Evolutionary conservation across 495 filamentous ascomycete species (phyloP).

Genomic region (Trichoderma virens): DNA sequence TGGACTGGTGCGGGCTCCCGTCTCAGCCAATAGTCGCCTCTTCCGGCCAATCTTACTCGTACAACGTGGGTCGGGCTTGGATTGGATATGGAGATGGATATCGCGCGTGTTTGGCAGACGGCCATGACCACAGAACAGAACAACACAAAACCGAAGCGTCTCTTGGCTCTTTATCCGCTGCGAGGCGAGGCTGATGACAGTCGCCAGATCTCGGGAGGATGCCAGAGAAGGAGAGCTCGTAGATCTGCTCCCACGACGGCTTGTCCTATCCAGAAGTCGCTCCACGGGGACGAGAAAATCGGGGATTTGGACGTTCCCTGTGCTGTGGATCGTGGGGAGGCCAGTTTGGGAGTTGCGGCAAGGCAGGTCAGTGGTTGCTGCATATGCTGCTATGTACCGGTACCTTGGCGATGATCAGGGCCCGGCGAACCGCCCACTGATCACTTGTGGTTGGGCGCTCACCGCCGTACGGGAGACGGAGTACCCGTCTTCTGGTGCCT

Average conservation of each 20-base stretch:
- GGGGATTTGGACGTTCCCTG: neutral
- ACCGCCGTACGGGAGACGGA: no score
- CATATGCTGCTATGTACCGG: neutral
- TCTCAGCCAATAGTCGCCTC: neutral
- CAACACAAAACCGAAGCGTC: no score
- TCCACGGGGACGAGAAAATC: neutral
- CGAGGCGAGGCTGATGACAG: neutral
- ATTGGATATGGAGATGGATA: neutral
- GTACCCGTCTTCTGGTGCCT: no score
- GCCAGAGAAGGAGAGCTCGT: no score
- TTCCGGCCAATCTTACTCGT: neutral
- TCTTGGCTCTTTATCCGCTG: neutral
- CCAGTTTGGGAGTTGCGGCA: neutral
- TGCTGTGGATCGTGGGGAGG: conserved; percentile 5
- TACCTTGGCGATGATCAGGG: neutral
- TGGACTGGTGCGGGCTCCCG: neutral
- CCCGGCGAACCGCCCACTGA: neutral
- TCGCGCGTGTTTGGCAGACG: neutral
- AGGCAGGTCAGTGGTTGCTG: neutral
- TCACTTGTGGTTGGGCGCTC: conserved; percentile 3
- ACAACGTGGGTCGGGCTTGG: neutral
- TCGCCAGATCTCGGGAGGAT: neutral
- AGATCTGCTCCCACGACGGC: no score
- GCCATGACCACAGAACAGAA: neutral
- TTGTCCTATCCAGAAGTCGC: no score